phyloP scores from a whole-genome alignment of 2,329 filamentous ascomycete genomes.

The Aureobasidium sp. region DNA sequence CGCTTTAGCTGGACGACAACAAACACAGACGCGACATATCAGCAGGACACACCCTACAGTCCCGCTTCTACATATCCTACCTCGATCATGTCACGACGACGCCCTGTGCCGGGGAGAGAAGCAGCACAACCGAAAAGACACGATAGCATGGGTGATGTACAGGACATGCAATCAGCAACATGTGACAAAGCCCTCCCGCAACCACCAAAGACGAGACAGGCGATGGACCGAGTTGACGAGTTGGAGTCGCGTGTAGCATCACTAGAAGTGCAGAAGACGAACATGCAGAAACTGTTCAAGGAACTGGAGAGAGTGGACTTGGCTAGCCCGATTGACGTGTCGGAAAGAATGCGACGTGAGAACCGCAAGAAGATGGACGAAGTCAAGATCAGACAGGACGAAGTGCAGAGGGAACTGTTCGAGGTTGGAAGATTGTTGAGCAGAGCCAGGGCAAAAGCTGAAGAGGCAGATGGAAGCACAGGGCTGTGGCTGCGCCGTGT shows the following conservation, averaged over 20 bases:
- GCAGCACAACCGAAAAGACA: constrained; percentile 16
- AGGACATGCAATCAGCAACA: constrained; percentile 26
- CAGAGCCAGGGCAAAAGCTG: constrained; percentile 66
- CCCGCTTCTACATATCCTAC: constrained; percentile 31
- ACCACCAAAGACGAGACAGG: constrained; percentile 13
- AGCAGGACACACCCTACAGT: constrained; percentile 35
- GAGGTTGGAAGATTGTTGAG: constrained; percentile 70
- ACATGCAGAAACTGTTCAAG: constrained; percentile 64
- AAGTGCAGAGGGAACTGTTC: constrained; percentile 69
- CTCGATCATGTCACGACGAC: constrained; percentile 12
- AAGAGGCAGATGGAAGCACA: constrained; percentile 52
- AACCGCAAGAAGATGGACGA: constrained; percentile 59
- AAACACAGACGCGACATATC: constrained; percentile 33
- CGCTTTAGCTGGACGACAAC: constrained; percentile 39
- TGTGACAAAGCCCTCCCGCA: constrained; percentile 8
- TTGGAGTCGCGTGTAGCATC: constrained; percentile 60
- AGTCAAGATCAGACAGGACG: constrained; percentile 60
- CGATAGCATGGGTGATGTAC: constrained; percentile 21
- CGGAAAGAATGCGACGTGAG: constrained; percentile 48
- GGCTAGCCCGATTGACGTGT: constrained; percentile 59
- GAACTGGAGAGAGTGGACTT: constrained; percentile 72
- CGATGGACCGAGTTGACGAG: constrained; percentile 49
- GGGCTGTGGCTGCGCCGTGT: constrained; percentile 73
- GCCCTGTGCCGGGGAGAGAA: constrained; percentile 19
- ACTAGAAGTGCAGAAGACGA: constrained; percentile 60